Base-by-base conservation (phyloP, 495 filamentous ascomycete genomes). In the Jackrogersella minutella region DNA sequence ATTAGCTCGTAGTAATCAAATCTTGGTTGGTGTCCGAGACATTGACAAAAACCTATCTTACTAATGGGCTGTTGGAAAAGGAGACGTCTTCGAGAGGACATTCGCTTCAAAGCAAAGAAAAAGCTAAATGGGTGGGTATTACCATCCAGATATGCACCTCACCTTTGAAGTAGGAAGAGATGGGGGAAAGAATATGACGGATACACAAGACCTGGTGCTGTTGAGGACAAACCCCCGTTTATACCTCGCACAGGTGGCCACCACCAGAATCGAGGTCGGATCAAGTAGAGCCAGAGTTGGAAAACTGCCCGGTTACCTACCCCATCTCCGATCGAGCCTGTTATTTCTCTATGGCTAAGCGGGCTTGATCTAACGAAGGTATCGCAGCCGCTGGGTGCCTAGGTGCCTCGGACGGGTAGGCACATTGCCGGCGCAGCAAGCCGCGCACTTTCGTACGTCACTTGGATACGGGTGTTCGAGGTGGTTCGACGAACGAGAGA, bases 181-280 rank as follows among this genome's bases (percentile, higher is more conserved):
- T 39, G 17, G 47, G 21, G 34, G 14, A 31, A 22, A 21, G 44
- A 47, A 46, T 16, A 2, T 24, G 13, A 14, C 3, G 33, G 43
- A 16, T 37, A 30, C 51, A 62, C 58, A 58, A 37, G 22, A 36
- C 16, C 31, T 36, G 54, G 16, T 62, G 37, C 39, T 55, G 31
- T 31, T 34, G 54, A 56, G 39, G 49, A 62, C 34, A 31, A 21
- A 5, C 46, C 36, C 34, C 33, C 31, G 14, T 59, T 53, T 63
- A 63, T 54, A 63, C 53, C 53, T 68, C n/a, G 28, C 65, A 63
- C 65, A 68, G 17, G 54, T 68, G 37, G n/a, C 52, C 13, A 67
- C 58, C 39, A 22, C 34, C 3, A 34, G 37, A 22, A 21, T 68
- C 64, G 64, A 68, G 64, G 58, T 40, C 58, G n/a, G 17, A 8